These are phyloP conservation scores for Pythium guiyangense DNA, from an alignment of 352 stramenopile species.

Conservation along the genomic window DNA sequence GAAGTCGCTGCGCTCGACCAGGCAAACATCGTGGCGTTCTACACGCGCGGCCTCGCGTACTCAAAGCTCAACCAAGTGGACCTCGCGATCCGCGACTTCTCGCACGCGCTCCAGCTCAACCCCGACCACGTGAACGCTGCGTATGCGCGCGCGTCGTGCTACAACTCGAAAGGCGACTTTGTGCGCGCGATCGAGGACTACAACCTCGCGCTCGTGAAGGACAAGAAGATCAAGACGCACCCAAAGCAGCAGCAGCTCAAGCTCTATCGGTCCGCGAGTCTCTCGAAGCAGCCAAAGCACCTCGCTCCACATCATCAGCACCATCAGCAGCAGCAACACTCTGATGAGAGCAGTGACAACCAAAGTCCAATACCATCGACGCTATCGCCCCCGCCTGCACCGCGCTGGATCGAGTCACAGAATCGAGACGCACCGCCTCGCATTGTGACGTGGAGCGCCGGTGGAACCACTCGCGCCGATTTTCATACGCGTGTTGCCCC, in stretches of 20 bases:
- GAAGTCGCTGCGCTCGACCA: conserved; percentile 40
- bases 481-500: neutral
- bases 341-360: conserved; percentile 19
- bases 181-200: conserved; percentile 88
- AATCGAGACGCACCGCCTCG: too few relatives aligned
- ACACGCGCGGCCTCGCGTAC: conserved; percentile 70
- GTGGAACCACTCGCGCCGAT: too few relatives aligned
- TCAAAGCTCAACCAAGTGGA: conserved; percentile 69
- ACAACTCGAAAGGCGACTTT: conserved; percentile 85
- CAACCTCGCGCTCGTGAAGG: conserved; percentile 81
- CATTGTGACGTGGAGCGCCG: too few relatives aligned
- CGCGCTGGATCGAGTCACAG: too few relatives aligned
- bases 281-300: conserved; percentile 22
- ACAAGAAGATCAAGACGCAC: conserved; percentile 38
- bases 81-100: conserved; percentile 79
- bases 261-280: conserved; percentile 15
- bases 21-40: conserved; percentile 45
- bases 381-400: neutral
- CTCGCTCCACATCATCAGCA: conserved; percentile 26
- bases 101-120: conserved; percentile 63
- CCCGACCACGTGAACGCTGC: conserved; percentile 85
- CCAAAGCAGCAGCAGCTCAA: conserved; percentile 34
- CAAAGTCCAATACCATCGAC: conserved; percentile 6
- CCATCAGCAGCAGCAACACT: conserved; percentile 25
- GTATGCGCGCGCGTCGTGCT: conserved; percentile 82